Evolutionary conservation across 805 yeast genomes (phyloP).

Genomic region (Saccharomycopsis sp.): DNA sequence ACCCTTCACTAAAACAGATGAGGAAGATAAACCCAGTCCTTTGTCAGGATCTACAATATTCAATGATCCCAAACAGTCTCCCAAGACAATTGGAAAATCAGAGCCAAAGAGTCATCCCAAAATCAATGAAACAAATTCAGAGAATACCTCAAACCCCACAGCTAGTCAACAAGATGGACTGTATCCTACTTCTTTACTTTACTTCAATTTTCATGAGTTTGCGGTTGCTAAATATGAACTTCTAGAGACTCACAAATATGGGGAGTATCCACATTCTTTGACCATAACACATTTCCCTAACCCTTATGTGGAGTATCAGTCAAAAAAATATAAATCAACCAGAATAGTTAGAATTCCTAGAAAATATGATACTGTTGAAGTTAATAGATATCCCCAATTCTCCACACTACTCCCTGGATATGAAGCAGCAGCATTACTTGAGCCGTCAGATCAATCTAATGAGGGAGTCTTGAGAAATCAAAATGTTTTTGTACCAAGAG

Average conservation of each 20-base stretch:
- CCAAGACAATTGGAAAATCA: no score
- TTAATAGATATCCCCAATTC: slow-evolving; percentile 41
- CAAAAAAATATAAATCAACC: slow-evolving; percentile 28
- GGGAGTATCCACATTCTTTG: slow-evolving; percentile 24
- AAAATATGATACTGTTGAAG: slow-evolving; percentile 21
- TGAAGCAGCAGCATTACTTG: slow-evolving; percentile 50
- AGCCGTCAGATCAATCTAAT: slow-evolving; percentile 3
- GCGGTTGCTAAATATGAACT: slow-evolving; percentile 25
- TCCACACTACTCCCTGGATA: slow-evolving; percentile 44
- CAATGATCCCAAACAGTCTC: no score
- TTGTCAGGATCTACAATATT: slow-evolving; percentile 7
- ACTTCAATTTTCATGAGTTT: slow-evolving; percentile 64
- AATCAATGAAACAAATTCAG: no score
- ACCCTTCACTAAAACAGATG: background rate
- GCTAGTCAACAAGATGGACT: no score
- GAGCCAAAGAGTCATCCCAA: no score
- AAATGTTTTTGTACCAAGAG: slow-evolving; percentile 27
- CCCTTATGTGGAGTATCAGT: slow-evolving; percentile 29
- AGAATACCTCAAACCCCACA: no score
- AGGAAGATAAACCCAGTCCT: background rate
- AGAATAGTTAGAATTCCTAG: slow-evolving; percentile 63
- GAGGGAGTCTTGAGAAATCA: background rate
- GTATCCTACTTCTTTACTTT: slow-evolving; percentile 22
- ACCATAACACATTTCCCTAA: slow-evolving; percentile 63
- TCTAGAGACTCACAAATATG: background rate